A percentile compares a stretch with the other conserved stretches of the same genome.
These are phyloP conservation scores for Dentipellis fragilis DNA, from an alignment of 768 basidiomycete genomes.

Conservation along the genomic window DNA sequence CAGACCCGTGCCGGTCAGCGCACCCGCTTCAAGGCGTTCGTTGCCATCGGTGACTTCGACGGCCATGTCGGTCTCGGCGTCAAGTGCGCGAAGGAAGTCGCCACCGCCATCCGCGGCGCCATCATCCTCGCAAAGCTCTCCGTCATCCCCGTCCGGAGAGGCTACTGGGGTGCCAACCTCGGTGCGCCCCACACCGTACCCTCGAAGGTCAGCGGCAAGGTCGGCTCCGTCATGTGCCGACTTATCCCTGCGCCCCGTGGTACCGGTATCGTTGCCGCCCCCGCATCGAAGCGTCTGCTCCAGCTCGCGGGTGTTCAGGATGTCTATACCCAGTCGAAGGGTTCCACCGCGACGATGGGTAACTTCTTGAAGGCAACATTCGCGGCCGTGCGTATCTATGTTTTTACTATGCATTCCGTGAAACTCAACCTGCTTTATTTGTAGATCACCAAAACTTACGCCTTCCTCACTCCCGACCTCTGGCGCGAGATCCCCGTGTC, in stretches of 20 bases:
- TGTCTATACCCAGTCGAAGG: conserved; percentile 95
- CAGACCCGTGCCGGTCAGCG: conserved; percentile 99
- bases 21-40: conserved; percentile 99
- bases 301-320: conserved; percentile 98
- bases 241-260: conserved; percentile 97
- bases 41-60: conserved; percentile 97
- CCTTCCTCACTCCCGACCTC: conserved; percentile 96
- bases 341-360: conserved; percentile 97
- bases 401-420: not conserved
- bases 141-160: conserved; percentile 95
- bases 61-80: conserved; percentile 99
- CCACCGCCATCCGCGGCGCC: conserved; percentile 97
- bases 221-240: conserved; percentile 98
- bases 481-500: conserved; percentile 92
- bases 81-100: conserved; percentile 99
- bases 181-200: conserved; percentile 99
- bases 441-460: conserved; percentile 94
- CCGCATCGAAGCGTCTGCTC: conserved; percentile 90
- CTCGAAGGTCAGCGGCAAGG: conserved; percentile 96
- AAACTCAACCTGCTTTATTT: not conserved
- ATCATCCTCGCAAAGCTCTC: conserved; percentile 98
- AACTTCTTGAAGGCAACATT: conserved; percentile 99
- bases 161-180: conserved; percentile 99
- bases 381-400: conserved; percentile 54
- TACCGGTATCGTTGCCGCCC: conserved; percentile 98